Evolutionary conservation across 78 protist species (phyloP).

Genomic region (Dictyostelium firmibasis): DNA sequence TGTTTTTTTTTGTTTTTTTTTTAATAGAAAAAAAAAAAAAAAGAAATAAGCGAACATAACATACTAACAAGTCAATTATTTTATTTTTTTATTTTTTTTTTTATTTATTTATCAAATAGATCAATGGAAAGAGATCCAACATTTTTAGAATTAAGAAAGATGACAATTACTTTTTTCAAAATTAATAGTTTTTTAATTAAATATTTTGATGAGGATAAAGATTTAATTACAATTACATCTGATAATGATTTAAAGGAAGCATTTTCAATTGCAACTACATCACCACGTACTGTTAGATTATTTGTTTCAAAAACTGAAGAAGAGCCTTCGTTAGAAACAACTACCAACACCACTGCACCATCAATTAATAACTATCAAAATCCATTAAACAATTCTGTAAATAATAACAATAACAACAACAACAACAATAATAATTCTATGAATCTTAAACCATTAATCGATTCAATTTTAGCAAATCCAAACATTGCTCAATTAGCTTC

Average conservation of each 20-base stretch:
- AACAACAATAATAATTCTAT: neutral
- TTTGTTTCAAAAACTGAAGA: neutral
- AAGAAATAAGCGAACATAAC: too few relatives aligned
- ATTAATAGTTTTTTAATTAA: neutral
- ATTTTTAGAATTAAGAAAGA: slow-evolving; percentile 8
- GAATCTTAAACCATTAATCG: slow-evolving; percentile 7
- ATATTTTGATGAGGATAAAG: slow-evolving; percentile 61
- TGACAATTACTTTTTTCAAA: slow-evolving; percentile 13
- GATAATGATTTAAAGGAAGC: slow-evolving; percentile 63
- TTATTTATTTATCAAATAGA: too few relatives aligned
- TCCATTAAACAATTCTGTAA: neutral
- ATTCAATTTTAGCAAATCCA: slow-evolving; percentile 14
- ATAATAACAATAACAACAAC: neutral
- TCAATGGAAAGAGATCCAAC: slow-evolving; percentile 62
- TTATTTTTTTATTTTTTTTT: too few relatives aligned
- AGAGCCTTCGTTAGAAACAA: neutral
- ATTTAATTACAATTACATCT: slow-evolving; percentile 37
- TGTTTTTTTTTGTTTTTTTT: too few relatives aligned
- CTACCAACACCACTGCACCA: neutral
- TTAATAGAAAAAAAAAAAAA: too few relatives aligned
- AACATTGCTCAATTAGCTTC: neutral
- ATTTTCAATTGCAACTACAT: neutral
- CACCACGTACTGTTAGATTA: slow-evolving; percentile 13
- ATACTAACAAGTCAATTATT: too few relatives aligned
- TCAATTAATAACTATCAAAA: neutral